Percentiles rank a stretch among this genome's conserved stretches.
These are phyloP conservation scores for Baorangia bicolor DNA, from an alignment of 768 basidiomycete genomes.

Conservation along the genomic window DNA sequence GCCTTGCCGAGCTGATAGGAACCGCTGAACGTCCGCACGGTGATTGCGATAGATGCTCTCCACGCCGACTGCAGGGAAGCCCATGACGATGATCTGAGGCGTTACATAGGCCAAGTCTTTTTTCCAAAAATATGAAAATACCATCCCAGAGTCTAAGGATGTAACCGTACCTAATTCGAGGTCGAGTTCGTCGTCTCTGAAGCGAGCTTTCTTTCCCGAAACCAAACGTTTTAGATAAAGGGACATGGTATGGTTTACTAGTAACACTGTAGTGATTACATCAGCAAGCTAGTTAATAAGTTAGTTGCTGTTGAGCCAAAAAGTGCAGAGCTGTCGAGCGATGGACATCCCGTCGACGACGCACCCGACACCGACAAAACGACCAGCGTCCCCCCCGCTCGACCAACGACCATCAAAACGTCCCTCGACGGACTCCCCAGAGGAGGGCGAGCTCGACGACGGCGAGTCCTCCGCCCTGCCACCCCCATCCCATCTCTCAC, in stretches of 20 bases:
- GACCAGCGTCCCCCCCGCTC: slow-evolving; percentile 57
- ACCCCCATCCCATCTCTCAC: slow-evolving; percentile 11
- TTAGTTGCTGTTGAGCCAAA: not conserved
- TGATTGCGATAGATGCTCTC: slow-evolving; percentile 81
- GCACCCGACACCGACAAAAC: slow-evolving; percentile 39
- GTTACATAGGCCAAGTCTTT: slow-evolving; percentile 69
- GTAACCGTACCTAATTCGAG: slow-evolving; percentile 64
- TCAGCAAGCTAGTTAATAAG: slow-evolving; percentile 3
- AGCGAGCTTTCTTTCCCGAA: slow-evolving; percentile 79
- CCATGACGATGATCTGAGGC: slow-evolving; percentile 74
- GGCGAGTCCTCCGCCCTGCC: slow-evolving; percentile 21
- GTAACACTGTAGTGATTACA: too few relatives aligned
- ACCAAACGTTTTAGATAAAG: slow-evolving; percentile 72
- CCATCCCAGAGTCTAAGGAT: slow-evolving; percentile 12
- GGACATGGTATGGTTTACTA: too few relatives aligned
- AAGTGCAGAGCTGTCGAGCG: slow-evolving; percentile 3
- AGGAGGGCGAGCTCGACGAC: slow-evolving; percentile 84
- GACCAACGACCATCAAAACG: slow-evolving; percentile 55
- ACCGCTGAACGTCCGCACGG: slow-evolving; percentile 70
- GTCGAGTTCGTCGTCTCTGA: slow-evolving; percentile 62
- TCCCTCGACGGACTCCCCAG: slow-evolving; percentile 59
- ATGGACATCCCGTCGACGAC: slow-evolving; percentile 20
- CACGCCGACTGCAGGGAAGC: slow-evolving; percentile 78
- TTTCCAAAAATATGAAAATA: slow-evolving; percentile 6
- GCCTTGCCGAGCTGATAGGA: slow-evolving; percentile 71